Conservation (phyloP, 164 flowering plant genomes). For the Nymphaea colorata region DNA sequence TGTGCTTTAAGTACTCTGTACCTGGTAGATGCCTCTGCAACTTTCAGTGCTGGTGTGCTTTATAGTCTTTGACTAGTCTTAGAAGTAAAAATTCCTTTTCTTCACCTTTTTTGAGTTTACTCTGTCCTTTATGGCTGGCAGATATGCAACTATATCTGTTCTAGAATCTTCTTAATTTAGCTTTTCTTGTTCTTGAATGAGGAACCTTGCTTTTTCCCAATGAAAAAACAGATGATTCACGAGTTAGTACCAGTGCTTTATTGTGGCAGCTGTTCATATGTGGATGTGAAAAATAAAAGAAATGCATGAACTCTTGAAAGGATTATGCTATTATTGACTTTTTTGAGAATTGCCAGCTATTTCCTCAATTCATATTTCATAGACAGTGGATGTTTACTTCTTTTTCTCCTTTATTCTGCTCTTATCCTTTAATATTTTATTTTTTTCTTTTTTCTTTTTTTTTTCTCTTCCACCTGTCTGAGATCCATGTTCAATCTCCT, state of each 20-base stretch:
- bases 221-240: neutral
- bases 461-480: too few species aligned
- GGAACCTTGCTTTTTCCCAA: neutral
- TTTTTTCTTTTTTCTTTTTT: too few species aligned
- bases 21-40: neutral
- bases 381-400: too few species aligned
- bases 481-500: too few species aligned
- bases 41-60: neutral
- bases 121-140: neutral
- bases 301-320: neutral
- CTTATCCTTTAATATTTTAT: too few species aligned
- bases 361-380: too few species aligned
- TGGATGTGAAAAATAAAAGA: neutral
- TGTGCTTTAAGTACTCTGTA: neutral
- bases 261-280: neutral
- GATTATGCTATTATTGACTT: too few species aligned
- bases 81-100: neutral
- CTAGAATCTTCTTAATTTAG: neutral
- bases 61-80: neutral
- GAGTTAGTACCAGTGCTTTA: neutral
- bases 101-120: neutral
- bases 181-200: neutral
- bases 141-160: neutral
- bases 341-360: too few species aligned
- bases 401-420: too few species aligned